Percentiles rank a stretch among this genome's conserved stretches.
Evolutionary conservation across 1,284 basidiomycete species (phyloP).

Genomic region (Malassezia japonica): DNA sequence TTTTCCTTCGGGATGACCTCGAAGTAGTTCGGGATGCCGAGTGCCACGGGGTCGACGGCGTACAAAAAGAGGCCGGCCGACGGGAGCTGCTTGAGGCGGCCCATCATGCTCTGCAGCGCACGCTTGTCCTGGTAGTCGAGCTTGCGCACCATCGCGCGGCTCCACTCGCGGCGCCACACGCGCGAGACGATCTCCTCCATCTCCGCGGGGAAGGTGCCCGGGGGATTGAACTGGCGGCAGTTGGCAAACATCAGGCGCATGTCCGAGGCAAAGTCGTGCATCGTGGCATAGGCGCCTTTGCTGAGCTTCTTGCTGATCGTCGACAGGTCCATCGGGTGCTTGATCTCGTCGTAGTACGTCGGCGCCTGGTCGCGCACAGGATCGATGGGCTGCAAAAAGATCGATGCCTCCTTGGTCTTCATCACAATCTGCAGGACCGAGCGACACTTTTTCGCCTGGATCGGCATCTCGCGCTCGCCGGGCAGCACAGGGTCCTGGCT

Average conservation of each 20-base stretch:
- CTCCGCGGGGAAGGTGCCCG: slow-evolving; percentile 62
- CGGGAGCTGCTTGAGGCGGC: slow-evolving; percentile 49
- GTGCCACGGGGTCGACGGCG: slow-evolving; percentile 59
- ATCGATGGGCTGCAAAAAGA: slow-evolving; percentile 80
- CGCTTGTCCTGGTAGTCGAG: slow-evolving; percentile 73
- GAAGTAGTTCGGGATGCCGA: slow-evolving; percentile 73
- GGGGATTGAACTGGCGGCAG: slow-evolving; percentile 53
- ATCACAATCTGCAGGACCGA: slow-evolving; percentile 60
- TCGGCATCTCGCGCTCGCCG: slow-evolving; percentile 23
- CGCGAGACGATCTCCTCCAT: slow-evolving; percentile 58
- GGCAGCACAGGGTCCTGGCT: slow-evolving; percentile 8
- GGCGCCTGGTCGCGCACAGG: slow-evolving; percentile 63
- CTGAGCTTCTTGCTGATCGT: slow-evolving; percentile 63
- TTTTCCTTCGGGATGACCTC: slow-evolving; percentile 71
- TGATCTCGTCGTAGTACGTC: slow-evolving; percentile 90
- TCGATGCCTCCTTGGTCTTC: slow-evolving; percentile 62
- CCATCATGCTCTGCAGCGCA: slow-evolving; percentile 63
- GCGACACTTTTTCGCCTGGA: slow-evolving; percentile 58
- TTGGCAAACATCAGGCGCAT: slow-evolving; percentile 77
- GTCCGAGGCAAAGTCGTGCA: slow-evolving; percentile 63
- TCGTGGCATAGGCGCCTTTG: slow-evolving; percentile 28
- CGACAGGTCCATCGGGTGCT: slow-evolving; percentile 80
- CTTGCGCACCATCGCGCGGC: slow-evolving; percentile 63
- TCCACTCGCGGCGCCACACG: slow-evolving; percentile 67
- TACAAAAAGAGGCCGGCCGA: slow-evolving; percentile 51